Evolutionary conservation across 2,329 filamentous ascomycete genomes (phyloP).

Genomic region (Karstenula rhodostoma): DNA sequence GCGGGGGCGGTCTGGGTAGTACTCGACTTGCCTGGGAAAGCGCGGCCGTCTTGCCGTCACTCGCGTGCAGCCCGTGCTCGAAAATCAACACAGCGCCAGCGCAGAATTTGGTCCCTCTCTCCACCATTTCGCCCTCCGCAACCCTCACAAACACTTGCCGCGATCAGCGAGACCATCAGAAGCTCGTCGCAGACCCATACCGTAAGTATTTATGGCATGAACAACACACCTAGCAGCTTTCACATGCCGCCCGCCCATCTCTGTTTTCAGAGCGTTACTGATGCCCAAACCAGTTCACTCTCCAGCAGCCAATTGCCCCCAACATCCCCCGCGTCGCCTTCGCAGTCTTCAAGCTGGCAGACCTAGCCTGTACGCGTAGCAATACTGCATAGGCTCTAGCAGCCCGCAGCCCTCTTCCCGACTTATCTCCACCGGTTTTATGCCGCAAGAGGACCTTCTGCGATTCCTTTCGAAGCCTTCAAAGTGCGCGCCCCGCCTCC

Average conservation of each 20-base stretch:
- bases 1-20: not conserved
- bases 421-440: constrained; percentile 57
- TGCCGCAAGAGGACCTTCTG: constrained; percentile 90
- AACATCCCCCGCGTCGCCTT: constrained; percentile 17
- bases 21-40: constrained; percentile 2
- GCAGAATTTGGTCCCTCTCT: constrained; percentile 14
- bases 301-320: constrained; percentile 24
- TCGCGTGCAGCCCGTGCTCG: no score
- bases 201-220: constrained; percentile 16
- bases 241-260: constrained; percentile 15
- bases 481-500: constrained; percentile 70
- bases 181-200: constrained; percentile 3
- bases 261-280: constrained; percentile 16
- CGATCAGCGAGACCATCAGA: not conserved
- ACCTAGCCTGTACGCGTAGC: constrained; percentile 23
- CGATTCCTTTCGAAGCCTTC: constrained; percentile 94
- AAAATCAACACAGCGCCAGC: not conserved
- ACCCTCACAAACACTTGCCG: constrained; percentile 2
- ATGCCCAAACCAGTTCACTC: constrained; percentile 17
- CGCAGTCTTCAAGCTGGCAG: constrained; percentile 46
- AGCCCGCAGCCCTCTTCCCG: constrained; percentile 45
- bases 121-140: constrained; percentile 1
- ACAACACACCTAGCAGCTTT: not conserved
- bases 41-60: not conserved
- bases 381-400: constrained; percentile 47